A percentile compares a stretch with the other conserved stretches of the same genome.
Evolutionary conservation across 2,329 filamentous ascomycete species (phyloP).

Genomic region (Penicillium sclerotigenum): DNA sequence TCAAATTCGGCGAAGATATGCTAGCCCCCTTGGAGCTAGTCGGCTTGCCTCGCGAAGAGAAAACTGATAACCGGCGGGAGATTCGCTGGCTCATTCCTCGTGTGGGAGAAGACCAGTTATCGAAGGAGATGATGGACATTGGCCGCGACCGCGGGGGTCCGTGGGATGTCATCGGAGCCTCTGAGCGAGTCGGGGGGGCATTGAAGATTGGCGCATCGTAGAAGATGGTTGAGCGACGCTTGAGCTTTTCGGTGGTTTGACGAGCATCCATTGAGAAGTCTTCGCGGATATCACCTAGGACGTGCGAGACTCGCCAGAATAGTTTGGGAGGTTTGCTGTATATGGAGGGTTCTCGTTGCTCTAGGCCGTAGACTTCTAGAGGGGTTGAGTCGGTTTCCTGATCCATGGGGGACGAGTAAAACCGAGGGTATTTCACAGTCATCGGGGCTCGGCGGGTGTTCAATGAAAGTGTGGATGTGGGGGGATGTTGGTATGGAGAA

Average conservation of each 20-base stretch:
- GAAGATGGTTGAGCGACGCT: conserved; percentile 29
- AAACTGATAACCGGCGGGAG: conserved; percentile 24
- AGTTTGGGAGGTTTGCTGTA: conserved; percentile 26
- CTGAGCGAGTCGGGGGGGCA: conserved; percentile 12
- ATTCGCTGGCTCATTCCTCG: conserved; percentile 27
- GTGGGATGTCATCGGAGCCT: conserved; percentile 14
- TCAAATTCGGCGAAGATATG: conserved; percentile 35
- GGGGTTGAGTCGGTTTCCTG: conserved; percentile 32
- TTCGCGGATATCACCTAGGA: conserved; percentile 37
- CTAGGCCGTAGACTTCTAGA: conserved; percentile 33
- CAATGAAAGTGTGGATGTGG: conserved; percentile 22
- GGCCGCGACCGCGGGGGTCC: conserved; percentile 22
- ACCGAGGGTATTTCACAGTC: conserved; percentile 30
- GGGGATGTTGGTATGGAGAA: conserved; percentile 27
- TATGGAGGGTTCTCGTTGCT: conserved; percentile 35
- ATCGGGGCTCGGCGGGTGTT: conserved; percentile 19
- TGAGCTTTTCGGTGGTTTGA: conserved; percentile 26
- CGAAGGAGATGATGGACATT: conserved; percentile 28
- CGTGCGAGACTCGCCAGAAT: conserved; percentile 34
- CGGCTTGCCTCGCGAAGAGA: conserved; percentile 19
- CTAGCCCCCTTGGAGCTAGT: conserved; percentile 16
- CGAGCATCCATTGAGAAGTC: conserved; percentile 26
- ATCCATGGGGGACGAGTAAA: conserved; percentile 35
- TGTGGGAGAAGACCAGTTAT: conserved; percentile 19
- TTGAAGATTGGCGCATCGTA: not conserved